Base-by-base conservation (phyloP, 306 rosid genomes). In the Dalbergia oliveri region DNA sequence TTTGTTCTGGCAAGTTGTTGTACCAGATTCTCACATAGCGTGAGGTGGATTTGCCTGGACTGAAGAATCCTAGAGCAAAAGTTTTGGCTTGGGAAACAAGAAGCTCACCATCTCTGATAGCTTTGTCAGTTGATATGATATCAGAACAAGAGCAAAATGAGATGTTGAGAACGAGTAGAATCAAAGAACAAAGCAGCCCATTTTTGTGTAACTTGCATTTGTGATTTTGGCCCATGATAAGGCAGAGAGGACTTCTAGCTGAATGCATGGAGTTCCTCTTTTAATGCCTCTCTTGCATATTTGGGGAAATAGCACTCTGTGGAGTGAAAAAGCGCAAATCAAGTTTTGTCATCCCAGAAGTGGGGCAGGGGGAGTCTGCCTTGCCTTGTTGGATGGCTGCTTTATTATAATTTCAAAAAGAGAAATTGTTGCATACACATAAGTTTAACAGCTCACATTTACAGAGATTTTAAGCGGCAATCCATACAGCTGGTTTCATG, bases 1-100 rank as follows among this genome's bases (percentile, higher is more conserved):
- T 88, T 78, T 74, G 18, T 9, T 23, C 19, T 3, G 78, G 61
- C 21, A 84, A 37, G 3, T 76, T 26, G 18, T 87, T 9, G 50
- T 77, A 89, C 94, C 97, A 90, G 49, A 92, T 85, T 72, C 94
- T 92, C 0, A 87, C 69, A 8, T 81, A 81, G 23, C 82, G 85
- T 2, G 75, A 37, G 12, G 35, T 72, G 16, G 92, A 92, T 2
- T 82, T 88, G 21, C 78, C 84, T 9, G 89, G 88, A 10, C 79
- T 84, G 66, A 90, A 92, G 83, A 88, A 92, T 11, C 94, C 97
- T 33, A 91, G 84, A 8, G 80, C 92, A 33, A 88, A 89, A 0
- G 64, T 82, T 19, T 79, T 66, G 11, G 34, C 31, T n/a, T 26
- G 1, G 1, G 88, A 81, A 49, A 84, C 31, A 4, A 84, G 59